Percentiles rank a stretch among this genome's conserved stretches.
Evolutionary conservation across 2,329 filamentous ascomycete genomes (phyloP).

Genomic region (Pyrenophora graminea): DNA sequence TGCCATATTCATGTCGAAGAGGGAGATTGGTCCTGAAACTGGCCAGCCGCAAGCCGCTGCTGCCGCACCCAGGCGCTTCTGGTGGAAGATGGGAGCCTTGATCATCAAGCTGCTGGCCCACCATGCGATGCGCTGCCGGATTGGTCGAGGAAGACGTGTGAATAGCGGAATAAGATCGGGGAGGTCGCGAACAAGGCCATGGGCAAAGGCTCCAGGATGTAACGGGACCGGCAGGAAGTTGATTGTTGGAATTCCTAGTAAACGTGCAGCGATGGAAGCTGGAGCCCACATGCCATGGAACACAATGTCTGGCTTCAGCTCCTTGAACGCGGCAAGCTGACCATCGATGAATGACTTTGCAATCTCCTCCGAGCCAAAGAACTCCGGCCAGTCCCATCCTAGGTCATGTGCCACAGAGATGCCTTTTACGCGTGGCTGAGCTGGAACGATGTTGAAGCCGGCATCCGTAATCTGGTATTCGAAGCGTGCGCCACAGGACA

Average conservation of each 20-base stretch:
- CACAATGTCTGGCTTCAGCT: slow-evolving; percentile 39
- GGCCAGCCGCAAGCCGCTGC: slow-evolving; percentile 37
- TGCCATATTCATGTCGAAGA: slow-evolving; percentile 44
- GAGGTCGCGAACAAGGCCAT: slow-evolving; percentile 39
- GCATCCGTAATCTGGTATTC: slow-evolving; percentile 39
- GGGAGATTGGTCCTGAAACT: slow-evolving; percentile 34
- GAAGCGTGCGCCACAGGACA: slow-evolving; percentile 38
- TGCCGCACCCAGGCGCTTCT: slow-evolving; percentile 37
- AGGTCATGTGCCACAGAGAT: slow-evolving; percentile 40
- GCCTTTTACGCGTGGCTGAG: slow-evolving; percentile 37
- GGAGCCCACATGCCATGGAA: slow-evolving; percentile 44
- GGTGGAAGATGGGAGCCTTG: slow-evolving; percentile 40
- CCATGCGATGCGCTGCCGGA: slow-evolving; percentile 34
- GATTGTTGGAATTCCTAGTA: slow-evolving; percentile 39
- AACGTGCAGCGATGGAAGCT: slow-evolving; percentile 36
- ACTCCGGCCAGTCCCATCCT: slow-evolving; percentile 42
- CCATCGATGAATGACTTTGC: slow-evolving; percentile 39
- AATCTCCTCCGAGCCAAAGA: slow-evolving; percentile 40
- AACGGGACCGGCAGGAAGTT: slow-evolving; percentile 40
- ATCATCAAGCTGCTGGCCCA: slow-evolving; percentile 35
- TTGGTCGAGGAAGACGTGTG: slow-evolving; percentile 35
- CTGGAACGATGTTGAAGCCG: slow-evolving; percentile 38
- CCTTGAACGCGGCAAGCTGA: slow-evolving; percentile 34
- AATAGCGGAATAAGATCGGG: slow-evolving; percentile 41
- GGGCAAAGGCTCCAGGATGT: slow-evolving; percentile 32